These are phyloP conservation scores for Coemansia sp. DNA, from an alignment of 192 early-diverging fungal species.

Conservation along the genomic window DNA sequence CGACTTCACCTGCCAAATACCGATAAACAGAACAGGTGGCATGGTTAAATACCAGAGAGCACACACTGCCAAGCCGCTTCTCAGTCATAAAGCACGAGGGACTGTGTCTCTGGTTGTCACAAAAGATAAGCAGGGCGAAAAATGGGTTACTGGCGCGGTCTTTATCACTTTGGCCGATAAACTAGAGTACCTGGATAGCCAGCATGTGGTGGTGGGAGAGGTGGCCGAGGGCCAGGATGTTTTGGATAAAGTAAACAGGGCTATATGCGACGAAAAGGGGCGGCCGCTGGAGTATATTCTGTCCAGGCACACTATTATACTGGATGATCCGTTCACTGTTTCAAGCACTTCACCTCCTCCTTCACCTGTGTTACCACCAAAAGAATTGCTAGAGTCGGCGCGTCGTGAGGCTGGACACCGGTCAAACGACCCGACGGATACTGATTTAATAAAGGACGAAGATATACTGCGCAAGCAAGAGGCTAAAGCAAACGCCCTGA, in stretches of 20 bases:
- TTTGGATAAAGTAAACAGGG: constrained; percentile 71
- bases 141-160: constrained; percentile 55
- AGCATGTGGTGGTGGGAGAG: constrained; percentile 91
- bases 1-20: no score
- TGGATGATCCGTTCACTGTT: constrained; percentile 92
- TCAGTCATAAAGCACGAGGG: constrained; percentile 73
- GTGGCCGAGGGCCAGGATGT: constrained; percentile 88
- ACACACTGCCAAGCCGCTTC: no score
- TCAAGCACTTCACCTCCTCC: constrained; percentile 67
- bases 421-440: constrained; percentile 48
- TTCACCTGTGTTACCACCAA: constrained; percentile 69
- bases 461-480: constrained; percentile 58
- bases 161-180: constrained; percentile 65
- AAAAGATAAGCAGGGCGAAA: constrained; percentile 73
- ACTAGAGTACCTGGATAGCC: constrained; percentile 69
- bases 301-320: constrained; percentile 85
- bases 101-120: constrained; percentile 90
- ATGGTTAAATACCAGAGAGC: no score
- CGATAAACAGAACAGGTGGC: no score
- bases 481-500: constrained; percentile 83
- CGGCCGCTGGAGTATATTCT: constrained; percentile 83
- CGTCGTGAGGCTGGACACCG: constrained; percentile 83
- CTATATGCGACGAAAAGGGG: constrained; percentile 64
- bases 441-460: no score
- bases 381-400: constrained; percentile 63